These are phyloP conservation scores for Cordyceps sp. DNA, from an alignment of 2,329 filamentous ascomycete species.

Conservation along the genomic window DNA sequence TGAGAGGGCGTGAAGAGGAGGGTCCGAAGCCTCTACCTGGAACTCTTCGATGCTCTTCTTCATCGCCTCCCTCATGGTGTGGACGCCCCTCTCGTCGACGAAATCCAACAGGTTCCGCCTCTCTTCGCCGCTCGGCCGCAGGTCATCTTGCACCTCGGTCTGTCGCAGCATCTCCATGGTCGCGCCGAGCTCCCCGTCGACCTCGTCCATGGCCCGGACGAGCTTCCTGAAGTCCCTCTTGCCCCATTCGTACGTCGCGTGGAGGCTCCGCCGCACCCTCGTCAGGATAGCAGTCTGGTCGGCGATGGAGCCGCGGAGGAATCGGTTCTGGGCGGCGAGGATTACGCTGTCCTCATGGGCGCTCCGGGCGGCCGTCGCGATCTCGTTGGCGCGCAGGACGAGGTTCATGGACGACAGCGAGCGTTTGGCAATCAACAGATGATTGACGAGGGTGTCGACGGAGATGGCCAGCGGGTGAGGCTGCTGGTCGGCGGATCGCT, in stretches of 20 bases:
- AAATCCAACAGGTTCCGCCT: conserved; percentile 57
- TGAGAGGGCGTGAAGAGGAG: background rate
- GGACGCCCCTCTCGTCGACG: conserved; percentile 55
- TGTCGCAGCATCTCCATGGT: conserved; percentile 49
- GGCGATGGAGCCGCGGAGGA: conserved; percentile 44
- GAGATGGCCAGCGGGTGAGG: conserved; percentile 9
- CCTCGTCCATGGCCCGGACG: conserved; percentile 47
- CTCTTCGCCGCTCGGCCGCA: conserved; percentile 41
- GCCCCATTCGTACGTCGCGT: conserved; percentile 37
- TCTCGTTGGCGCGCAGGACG: conserved; percentile 73
- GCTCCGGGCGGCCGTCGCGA: conserved; percentile 59
- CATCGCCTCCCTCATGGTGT: conserved; percentile 46
- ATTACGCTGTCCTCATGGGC: conserved; percentile 67
- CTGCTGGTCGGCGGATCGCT: conserved; percentile 11
- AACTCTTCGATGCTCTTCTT: conserved; percentile 56
- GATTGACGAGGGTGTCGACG: conserved; percentile 65
- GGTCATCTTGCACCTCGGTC: conserved; percentile 45
- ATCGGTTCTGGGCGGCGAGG: conserved; percentile 52
- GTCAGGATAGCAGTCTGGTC: conserved; percentile 36
- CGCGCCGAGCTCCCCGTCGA: conserved; percentile 44
- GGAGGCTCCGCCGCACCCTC: conserved; percentile 32
- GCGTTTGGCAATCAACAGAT: conserved; percentile 75
- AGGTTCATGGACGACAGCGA: conserved; percentile 70
- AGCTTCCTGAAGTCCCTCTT: conserved; percentile 44
- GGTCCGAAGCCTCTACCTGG: conserved; percentile 28